Evolutionary conservation across 2,329 filamentous ascomycete genomes (phyloP).

Genomic region (Microascus cirrosus): DNA sequence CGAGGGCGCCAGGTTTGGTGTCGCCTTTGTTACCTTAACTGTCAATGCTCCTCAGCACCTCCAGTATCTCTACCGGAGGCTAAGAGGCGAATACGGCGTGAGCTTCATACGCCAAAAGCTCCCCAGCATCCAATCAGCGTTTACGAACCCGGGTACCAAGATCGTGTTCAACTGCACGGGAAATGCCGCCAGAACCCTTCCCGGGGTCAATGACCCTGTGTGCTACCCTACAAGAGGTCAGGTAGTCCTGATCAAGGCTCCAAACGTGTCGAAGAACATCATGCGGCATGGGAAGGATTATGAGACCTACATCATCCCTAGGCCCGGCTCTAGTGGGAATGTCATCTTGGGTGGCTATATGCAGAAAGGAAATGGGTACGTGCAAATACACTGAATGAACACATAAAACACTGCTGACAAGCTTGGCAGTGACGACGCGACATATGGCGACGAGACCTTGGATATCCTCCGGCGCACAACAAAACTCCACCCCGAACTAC

Average conservation of each 20-base stretch:
- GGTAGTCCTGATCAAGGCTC: conserved; percentile 22
- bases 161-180: conserved; percentile 24
- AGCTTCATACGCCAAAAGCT: conserved; percentile 18
- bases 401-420: no score
- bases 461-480: conserved; percentile 24
- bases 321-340: conserved; percentile 22
- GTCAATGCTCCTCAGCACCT: conserved; percentile 26
- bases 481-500: conserved; percentile 18
- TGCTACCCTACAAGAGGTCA: conserved; percentile 29
- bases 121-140: conserved; percentile 15
- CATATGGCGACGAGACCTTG: conserved; percentile 22
- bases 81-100: conserved; percentile 18
- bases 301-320: conserved; percentile 28
- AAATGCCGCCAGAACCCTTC: conserved; percentile 19
- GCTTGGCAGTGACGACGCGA: conserved; percentile 16
- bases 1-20: conserved; percentile 19
- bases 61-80: conserved; percentile 14
- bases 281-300: conserved; percentile 27
- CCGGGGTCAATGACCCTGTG: conserved; percentile 22
- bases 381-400: no score
- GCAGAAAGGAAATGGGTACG: conserved; percentile 21
- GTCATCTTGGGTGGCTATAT: conserved; percentile 26
- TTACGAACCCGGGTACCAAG: conserved; percentile 13
- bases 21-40: conserved; percentile 23
- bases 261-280: conserved; percentile 19